Percentiles rank a stretch among this genome's conserved stretches.
Evolutionary conservation across 495 filamentous ascomycete genomes (phyloP).

Genomic region (Lasiosphaeria hispida): DNA sequence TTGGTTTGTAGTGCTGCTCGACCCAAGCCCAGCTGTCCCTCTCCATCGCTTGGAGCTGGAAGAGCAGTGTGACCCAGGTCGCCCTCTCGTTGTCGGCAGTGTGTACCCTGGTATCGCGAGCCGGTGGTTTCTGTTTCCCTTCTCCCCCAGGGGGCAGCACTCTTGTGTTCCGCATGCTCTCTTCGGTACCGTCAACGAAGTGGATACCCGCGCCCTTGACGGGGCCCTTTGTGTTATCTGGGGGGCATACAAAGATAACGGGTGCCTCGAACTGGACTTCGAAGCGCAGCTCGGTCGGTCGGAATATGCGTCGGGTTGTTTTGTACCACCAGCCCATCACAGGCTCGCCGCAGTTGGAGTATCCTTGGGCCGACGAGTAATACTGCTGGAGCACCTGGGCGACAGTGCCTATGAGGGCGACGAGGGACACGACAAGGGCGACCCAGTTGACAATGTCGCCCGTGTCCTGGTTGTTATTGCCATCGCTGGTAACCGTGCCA

Average conservation of each 20-base stretch:
- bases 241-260: slow-evolving; percentile 46
- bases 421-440: slow-evolving; percentile 36
- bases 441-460: slow-evolving; percentile 19
- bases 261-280: slow-evolving; percentile 51
- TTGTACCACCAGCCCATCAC: slow-evolving; percentile 48
- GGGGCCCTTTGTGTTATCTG: slow-evolving; percentile 40
- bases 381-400: slow-evolving; percentile 46
- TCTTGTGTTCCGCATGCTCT: slow-evolving; percentile 36
- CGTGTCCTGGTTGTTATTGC: slow-evolving; percentile 11
- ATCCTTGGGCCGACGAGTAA: slow-evolving; percentile 41
- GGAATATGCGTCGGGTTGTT: slow-evolving; percentile 41
- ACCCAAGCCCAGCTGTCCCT: slow-evolving; percentile 42
- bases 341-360: slow-evolving; percentile 38
- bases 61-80: slow-evolving; percentile 46
- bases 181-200: slow-evolving; percentile 38
- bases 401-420: slow-evolving; percentile 38
- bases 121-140: slow-evolving; percentile 13
- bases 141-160: slow-evolving; percentile 25
- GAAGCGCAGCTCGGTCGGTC: slow-evolving; percentile 43
- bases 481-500: slow-evolving; percentile 1
- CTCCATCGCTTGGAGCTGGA: slow-evolving; percentile 46
- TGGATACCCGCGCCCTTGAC: slow-evolving; percentile 32
- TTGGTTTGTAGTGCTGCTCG: slow-evolving; percentile 20
- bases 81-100: slow-evolving; percentile 50
- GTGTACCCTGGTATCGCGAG: slow-evolving; percentile 32